A percentile compares a stretch with the other conserved stretches of the same genome.
Conservation (phyloP, 805 yeast species). For the Metschnikowia anglica region DNA sequence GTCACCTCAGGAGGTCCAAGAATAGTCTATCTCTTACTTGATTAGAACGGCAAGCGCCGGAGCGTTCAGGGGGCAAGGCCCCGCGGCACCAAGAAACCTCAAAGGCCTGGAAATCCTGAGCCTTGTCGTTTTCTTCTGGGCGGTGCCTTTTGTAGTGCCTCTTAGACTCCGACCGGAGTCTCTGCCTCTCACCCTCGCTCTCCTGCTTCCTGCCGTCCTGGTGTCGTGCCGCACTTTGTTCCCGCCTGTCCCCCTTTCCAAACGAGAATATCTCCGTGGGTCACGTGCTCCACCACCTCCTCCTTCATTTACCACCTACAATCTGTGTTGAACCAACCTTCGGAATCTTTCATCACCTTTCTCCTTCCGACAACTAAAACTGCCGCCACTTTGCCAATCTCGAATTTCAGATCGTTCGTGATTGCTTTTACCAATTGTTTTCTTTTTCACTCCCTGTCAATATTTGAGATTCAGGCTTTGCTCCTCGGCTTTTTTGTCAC, state of each 20-base stretch:
- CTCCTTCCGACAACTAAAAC: conserved; percentile 1
- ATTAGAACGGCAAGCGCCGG: background rate
- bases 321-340: conserved; percentile 6
- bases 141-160: background rate
- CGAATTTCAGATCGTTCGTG: background rate
- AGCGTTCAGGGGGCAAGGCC: background rate
- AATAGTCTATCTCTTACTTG: too few species aligned
- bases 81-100: too few species aligned
- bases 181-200: conserved; percentile 3
- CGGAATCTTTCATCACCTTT: background rate
- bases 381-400: background rate
- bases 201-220: conserved; percentile 1
- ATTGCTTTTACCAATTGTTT: background rate
- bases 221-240: conserved; percentile 1
- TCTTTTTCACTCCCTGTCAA: conserved; percentile 1
- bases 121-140: too few species aligned
- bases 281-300: conserved; percentile 9
- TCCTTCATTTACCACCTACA: conserved; percentile 6
- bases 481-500: conserved; percentile 2
- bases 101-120: too few species aligned
- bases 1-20: too few species aligned
- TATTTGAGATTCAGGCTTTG: too few species aligned
- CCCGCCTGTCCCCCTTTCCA: conserved; percentile 2
- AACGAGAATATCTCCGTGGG: background rate
- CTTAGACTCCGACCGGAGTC: background rate